Conservation (phyloP, 2,329 filamentous ascomycete genomes). For the Nemania serpens region DNA sequence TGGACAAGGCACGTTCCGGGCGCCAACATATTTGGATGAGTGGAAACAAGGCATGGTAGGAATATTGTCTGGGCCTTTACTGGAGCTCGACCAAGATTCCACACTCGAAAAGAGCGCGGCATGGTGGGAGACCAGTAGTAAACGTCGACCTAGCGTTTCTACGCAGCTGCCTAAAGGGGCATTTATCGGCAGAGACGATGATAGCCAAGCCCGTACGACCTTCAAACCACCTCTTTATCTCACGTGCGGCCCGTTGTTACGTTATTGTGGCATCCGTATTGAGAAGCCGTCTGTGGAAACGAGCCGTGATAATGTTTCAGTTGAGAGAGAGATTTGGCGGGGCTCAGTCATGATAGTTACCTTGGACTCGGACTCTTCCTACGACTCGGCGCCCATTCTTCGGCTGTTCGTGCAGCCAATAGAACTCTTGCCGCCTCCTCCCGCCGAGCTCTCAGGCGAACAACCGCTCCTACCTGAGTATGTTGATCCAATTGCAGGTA, state of each 20-base stretch:
- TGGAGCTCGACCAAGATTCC: slow-evolving; percentile 59
- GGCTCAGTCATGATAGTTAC: slow-evolving; percentile 97
- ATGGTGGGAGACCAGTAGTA: slow-evolving; percentile 76
- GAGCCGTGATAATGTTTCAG: slow-evolving; percentile 41
- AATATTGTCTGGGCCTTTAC: slow-evolving; percentile 59
- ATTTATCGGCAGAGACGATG: slow-evolving; percentile 71
- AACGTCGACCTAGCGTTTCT: slow-evolving; percentile 51
- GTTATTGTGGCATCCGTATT: slow-evolving; percentile 82
- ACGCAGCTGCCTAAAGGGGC: slow-evolving; percentile 60
- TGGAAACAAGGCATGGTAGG: slow-evolving; percentile 73
- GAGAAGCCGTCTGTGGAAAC: slow-evolving; percentile 56
- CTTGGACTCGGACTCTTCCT: slow-evolving; percentile 79
- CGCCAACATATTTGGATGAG: slow-evolving; percentile 68
- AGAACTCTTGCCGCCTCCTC: slow-evolving; percentile 78
- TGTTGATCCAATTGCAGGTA: slow-evolving; percentile 85
- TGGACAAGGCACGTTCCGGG: slow-evolving; percentile 61
- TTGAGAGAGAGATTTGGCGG: slow-evolving; percentile 82
- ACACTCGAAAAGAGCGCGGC: slow-evolving; percentile 58
- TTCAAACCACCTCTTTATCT: slow-evolving; percentile 86
- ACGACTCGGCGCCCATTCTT: slow-evolving; percentile 76
- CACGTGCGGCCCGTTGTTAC: slow-evolving; percentile 86
- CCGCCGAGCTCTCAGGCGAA: slow-evolving; percentile 67
- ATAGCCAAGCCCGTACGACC: slow-evolving; percentile 64
- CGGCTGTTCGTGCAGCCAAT: slow-evolving; percentile 87
- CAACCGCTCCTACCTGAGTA: slow-evolving; percentile 75